Base-by-base conservation (phyloP, 1,139 yeast species). In the Sporopachydermia cereana region DNA sequence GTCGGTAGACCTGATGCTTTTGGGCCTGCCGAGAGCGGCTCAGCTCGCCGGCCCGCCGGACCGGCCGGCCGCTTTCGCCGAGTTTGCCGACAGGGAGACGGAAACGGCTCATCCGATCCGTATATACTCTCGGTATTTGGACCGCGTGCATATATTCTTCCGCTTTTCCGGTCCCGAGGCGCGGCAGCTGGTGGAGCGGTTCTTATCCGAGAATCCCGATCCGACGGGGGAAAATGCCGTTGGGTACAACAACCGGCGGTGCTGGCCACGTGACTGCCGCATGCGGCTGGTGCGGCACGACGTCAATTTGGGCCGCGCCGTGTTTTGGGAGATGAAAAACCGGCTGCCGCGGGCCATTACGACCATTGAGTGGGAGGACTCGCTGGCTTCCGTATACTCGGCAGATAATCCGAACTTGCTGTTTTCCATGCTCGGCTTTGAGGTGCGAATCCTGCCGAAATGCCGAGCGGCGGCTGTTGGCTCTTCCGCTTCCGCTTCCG, bases 361-460 rank as follows among this genome's bases (percentile, higher is more conserved):
- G 0, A 66, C 79, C 1, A 68, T 89, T 23, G 75, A 75, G 46
- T 91, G 97, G 97, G 84, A 77, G 41, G 81, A 80, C 44, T 71
- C 95, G 0, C 74, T 79, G 56, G 88, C 86, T 0, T 85, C 96
- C 0, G 96, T 93, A 1, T 91, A 89, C 61, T 84, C 96, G 7
- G 74, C 74, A 46, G 95, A 89, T 50, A 93, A 93, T 57, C 89
- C 96, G 12, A 93, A 91, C 53, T 59, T 91, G 48, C 65, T 91
- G 41, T 88, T 91, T 56, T 74, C 91, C 1, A 84, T 93, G 93
- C 82, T 93, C 61, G 98, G 98, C 0, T 93, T 93, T 66, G 98
- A 93, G 57, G 82, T 91, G 1, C 69, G 98, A 46, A 81, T 93
- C 27, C 60, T 86, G 43, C 98, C 99, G 2, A 85, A 78, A 56